Evolutionary conservation across 192 early-diverging fungal species (phyloP).

Genomic region (Umbelopsis sp.): DNA sequence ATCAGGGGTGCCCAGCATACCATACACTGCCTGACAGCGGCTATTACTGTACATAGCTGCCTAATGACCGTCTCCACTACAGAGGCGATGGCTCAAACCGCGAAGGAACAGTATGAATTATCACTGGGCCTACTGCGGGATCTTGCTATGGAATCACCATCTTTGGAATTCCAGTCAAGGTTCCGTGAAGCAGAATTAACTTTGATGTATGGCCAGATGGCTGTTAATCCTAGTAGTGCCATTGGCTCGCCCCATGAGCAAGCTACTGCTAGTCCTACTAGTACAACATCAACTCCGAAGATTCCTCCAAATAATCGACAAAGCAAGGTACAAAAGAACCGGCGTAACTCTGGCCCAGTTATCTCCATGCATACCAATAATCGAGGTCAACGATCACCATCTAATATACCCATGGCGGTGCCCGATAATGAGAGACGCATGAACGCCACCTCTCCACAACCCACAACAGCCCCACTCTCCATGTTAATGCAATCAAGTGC

Average conservation of each 20-base stretch:
- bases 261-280: not conserved
- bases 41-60: constrained; percentile 26
- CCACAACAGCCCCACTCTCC: not conserved
- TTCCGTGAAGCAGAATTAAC: constrained; percentile 27
- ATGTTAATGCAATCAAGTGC: constrained; percentile 14
- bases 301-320: not conserved
- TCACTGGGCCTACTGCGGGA: not conserved
- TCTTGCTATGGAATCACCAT: constrained; percentile 17
- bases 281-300: not conserved
- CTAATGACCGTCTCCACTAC: not conserved
- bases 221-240: constrained; percentile 17
- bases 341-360: not conserved
- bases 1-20: constrained; percentile 35
- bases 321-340: not conserved
- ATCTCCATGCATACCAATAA: not conserved
- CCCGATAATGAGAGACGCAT: not conserved
- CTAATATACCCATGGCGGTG: not conserved
- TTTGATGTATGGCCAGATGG: constrained; percentile 30
- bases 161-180: constrained; percentile 14
- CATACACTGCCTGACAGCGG: constrained; percentile 31
- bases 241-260: not conserved
- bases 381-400: not conserved
- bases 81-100: not conserved
- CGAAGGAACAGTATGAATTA: constrained; percentile 8
- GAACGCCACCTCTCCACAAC: not conserved